Percentiles rank a stretch among this genome's conserved stretches.
These are phyloP conservation scores for Gastrolobium bilobum DNA, from an alignment of 306 rosid genomes.

Conservation along the genomic window DNA sequence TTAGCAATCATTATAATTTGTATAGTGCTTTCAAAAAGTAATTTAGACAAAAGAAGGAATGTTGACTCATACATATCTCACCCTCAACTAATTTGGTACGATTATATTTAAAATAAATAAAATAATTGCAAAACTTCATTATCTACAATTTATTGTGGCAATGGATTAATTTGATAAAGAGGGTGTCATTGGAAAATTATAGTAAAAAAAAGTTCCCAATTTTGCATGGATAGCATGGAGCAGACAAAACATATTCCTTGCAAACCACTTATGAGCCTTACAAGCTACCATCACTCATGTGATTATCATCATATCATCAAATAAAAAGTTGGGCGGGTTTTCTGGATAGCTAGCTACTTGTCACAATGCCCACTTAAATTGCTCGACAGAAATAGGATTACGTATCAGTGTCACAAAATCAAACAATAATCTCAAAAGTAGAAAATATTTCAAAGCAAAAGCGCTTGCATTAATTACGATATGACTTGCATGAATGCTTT, in stretches of 20 bases:
- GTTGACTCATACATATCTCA: not conserved
- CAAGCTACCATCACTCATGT: not conserved
- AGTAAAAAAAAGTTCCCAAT: not conserved
- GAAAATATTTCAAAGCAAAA: not conserved
- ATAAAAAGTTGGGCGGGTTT: slow-evolving; percentile 17
- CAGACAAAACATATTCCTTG: slow-evolving; percentile 17
- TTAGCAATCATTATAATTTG: not conserved
- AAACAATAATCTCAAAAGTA: not conserved
- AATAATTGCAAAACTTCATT: not conserved
- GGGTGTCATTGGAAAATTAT: not conserved
- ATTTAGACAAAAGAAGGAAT: not conserved
- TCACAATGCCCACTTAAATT: slow-evolving; percentile 18
- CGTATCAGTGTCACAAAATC: slow-evolving; percentile 19
- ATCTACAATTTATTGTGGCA: not conserved
- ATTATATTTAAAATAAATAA: not conserved
- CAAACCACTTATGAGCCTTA: slow-evolving; percentile 13
- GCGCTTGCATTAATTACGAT: not conserved
- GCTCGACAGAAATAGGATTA: not conserved
- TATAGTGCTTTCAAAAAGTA: not conserved
- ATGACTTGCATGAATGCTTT: no score
- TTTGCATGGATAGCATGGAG: slow-evolving; percentile 11
- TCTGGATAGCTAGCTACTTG: not conserved
- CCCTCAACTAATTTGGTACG: not conserved
- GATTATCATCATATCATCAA: slow-evolving; percentile 1
- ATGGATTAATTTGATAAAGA: slow-evolving; percentile 7